Evolutionary conservation across 2,329 filamentous ascomycete genomes (phyloP), one percentile per base, ranked within the genome.

Genomic region (Fusarium camptoceras): DNA sequence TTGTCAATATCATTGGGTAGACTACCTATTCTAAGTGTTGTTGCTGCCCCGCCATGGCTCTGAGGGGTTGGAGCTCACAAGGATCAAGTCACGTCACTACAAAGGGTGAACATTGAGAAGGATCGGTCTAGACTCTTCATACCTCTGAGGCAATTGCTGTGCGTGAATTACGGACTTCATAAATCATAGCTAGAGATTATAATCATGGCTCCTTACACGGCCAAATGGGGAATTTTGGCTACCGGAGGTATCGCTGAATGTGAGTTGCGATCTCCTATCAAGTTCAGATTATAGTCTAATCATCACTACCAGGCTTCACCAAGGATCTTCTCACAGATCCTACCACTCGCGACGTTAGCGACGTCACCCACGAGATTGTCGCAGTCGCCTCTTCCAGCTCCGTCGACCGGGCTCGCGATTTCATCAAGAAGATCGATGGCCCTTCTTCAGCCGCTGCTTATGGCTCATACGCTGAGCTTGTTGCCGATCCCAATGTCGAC

Each of bases 301-400:
- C 37, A 34, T n/a, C 25, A 47, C 34, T 42, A 44, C 28, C 69
- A 88, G 86, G 81, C 68, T 93, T 96, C 82, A 87, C 90, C 75
- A 90, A 91, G 80, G 94, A 97, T 77, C 87, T 97, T 53, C 89
- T 94, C 70, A 87, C 88, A 64, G 89, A 95, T 79, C 91, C 94
- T 18, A 83, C 86, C 42, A 84, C 85, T 49, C 92, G 94, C 72
- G 87, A 86, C 53, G 91, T 92, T 55, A 82, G 84, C 63, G 92
- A 97, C 73, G 85, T 97, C 68, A 86, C 87, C 59, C 94, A 97
- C 82, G 88, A 89, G 73, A 87, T 97, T 49, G 88, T 91, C 22
- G 94, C 93, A 24, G 94, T 92, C 8, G 92, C 93, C 24, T 96
- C 93, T 2, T 96, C 93, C 7, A 89, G 87, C 42, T 93, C 92